phyloP scores from a whole-genome alignment of 2,329 filamentous ascomycete genomes.

The Mycosphaerelloides madeirae region DNA sequence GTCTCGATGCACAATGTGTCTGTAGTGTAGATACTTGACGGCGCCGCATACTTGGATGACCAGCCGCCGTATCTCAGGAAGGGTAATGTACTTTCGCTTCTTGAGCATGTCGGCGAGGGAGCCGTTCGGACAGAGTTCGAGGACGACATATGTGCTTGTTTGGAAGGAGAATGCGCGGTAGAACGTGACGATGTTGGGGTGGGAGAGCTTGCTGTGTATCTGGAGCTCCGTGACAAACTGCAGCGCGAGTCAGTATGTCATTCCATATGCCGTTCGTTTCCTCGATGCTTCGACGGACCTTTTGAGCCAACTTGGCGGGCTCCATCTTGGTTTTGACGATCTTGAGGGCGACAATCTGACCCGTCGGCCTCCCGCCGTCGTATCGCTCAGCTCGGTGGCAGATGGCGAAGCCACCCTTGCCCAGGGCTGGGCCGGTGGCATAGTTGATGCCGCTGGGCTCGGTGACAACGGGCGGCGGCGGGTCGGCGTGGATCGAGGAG shows the following conservation, averaged over 20 bases:
- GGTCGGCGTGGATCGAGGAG: conserved; percentile 46
- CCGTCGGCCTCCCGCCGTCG: conserved; percentile 51
- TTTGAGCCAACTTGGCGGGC: conserved; percentile 75
- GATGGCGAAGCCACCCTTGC: conserved; percentile 78
- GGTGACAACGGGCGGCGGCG: conserved; percentile 54
- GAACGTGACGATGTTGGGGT: conserved; percentile 94
- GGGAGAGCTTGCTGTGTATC: conserved; percentile 96
- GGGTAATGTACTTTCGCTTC: conserved; percentile 80
- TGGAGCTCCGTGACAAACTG: conserved; percentile 79
- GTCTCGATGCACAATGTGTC: conserved; percentile 94
- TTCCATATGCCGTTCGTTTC: background rate
- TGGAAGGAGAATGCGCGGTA: conserved; percentile 88
- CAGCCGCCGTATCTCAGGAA: conserved; percentile 91
- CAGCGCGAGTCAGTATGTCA: conserved; percentile 8
- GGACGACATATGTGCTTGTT: conserved; percentile 83
- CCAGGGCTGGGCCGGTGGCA: conserved; percentile 67
- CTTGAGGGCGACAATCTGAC: conserved; percentile 69
- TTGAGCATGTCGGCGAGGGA: conserved; percentile 98
- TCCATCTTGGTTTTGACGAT: conserved; percentile 78
- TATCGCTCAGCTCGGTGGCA: conserved; percentile 69
- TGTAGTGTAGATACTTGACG: conserved; percentile 94
- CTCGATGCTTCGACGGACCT: conserved; percentile 47
- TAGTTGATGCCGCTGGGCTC: conserved; percentile 70
- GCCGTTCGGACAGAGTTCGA: conserved; percentile 92
- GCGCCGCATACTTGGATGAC: conserved; percentile 92